A percentile compares a stretch with the other conserved stretches of the same genome.
These are phyloP conservation scores for Silene conica DNA, from an alignment of 148 eudicot species.

Conservation along the genomic window DNA sequence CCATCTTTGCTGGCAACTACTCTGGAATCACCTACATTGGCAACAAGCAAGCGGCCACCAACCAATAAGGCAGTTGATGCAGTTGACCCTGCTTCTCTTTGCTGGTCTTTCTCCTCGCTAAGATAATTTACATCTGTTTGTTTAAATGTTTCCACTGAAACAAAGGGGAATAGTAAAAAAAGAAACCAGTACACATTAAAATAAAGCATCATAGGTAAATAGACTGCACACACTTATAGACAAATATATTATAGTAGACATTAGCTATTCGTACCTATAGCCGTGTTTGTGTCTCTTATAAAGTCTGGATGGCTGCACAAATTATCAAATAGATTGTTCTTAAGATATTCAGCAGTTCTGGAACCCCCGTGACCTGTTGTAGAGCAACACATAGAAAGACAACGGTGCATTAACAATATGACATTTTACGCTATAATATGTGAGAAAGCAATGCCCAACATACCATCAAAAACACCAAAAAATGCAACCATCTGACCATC, in stretches of 20 bases:
- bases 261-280: constrained; percentile 47
- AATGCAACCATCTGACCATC: constrained; percentile 75
- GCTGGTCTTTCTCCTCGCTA: constrained; percentile 52
- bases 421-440: background rate
- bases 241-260: too few relatives aligned
- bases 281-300: constrained; percentile 61
- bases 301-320: constrained; percentile 67
- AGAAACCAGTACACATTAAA: background rate
- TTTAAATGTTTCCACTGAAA: constrained; percentile 58
- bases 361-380: constrained; percentile 73
- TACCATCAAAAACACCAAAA: constrained; percentile 90
- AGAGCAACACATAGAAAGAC: background rate
- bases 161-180: background rate
- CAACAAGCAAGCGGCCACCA: constrained; percentile 59
- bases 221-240: background rate
- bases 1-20: constrained; percentile 72
- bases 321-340: constrained; percentile 68
- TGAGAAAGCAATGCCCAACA: constrained; percentile 2
- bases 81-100: constrained; percentile 77
- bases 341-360: constrained; percentile 76
- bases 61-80: constrained; percentile 72
- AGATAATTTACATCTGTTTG: constrained; percentile 69
- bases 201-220: background rate
- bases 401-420: background rate
- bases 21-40: constrained; percentile 87